These are phyloP conservation scores for Verticillium klebahnii DNA, from an alignment of 2,329 filamentous ascomycete species.

Conservation along the genomic window DNA sequence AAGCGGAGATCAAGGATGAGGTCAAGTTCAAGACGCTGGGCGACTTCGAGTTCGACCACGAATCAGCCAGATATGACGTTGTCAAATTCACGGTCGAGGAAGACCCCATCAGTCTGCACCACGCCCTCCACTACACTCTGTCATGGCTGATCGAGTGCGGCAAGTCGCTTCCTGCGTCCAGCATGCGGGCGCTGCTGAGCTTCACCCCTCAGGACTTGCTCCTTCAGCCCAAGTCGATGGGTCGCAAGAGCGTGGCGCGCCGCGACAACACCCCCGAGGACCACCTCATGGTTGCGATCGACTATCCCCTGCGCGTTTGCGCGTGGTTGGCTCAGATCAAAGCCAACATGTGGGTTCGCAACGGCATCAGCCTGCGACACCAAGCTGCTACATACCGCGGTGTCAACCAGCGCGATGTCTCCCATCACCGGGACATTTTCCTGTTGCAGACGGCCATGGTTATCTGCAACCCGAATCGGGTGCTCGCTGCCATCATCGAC, in stretches of 20 bases:
- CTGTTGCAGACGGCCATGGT: constrained; percentile 88
- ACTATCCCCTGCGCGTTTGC: constrained; percentile 88
- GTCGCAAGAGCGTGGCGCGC: constrained; percentile 50
- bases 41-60: constrained; percentile 74
- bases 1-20: constrained; percentile 83
- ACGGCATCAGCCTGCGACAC: constrained; percentile 91
- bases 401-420: constrained; percentile 83
- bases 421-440: constrained; percentile 92
- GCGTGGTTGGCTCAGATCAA: constrained; percentile 98
- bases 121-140: constrained; percentile 90
- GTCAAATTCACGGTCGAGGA: constrained; percentile 86
- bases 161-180: constrained; percentile 64
- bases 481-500: constrained; percentile 86
- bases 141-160: constrained; percentile 94
- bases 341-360: constrained; percentile 96
- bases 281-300: constrained; percentile 81
- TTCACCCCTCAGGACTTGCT: constrained; percentile 70
- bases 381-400: constrained; percentile 92
- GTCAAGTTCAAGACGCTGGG: constrained; percentile 73
- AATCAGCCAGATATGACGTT: constrained; percentile 56
- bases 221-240: constrained; percentile 59
- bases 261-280: constrained; percentile 65
- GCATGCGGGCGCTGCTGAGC: constrained; percentile 63
- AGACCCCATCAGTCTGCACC: constrained; percentile 93
- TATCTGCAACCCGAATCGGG: constrained; percentile 74